A percentile compares a stretch with the other conserved stretches of the same genome.
Conservation (phyloP, 768 basidiomycete species). For the Pleurotus sapidus region DNA sequence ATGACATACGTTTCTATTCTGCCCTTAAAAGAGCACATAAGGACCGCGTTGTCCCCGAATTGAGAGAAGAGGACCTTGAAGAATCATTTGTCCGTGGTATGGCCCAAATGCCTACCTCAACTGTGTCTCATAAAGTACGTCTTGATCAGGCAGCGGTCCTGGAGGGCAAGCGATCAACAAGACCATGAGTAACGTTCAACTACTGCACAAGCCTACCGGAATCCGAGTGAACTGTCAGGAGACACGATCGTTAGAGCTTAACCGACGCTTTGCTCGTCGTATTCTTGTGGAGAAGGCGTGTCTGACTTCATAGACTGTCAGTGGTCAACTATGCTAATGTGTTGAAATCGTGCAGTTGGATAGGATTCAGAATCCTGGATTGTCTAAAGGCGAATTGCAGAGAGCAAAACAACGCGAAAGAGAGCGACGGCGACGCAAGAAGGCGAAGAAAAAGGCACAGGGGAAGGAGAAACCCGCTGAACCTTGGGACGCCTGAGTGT, state of each 20-base stretch:
- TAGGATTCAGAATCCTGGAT: conserved; percentile 66
- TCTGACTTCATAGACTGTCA: conserved; percentile 21
- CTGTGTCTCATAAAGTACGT: not conserved
- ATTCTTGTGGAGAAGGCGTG: conserved; percentile 74
- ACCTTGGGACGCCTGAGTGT: conserved; percentile 3
- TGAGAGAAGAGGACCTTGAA: conserved; percentile 79
- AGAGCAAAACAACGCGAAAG: conserved; percentile 75
- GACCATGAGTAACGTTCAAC: conserved; percentile 86
- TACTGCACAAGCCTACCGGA: conserved; percentile 86
- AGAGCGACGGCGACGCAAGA: conserved; percentile 72
- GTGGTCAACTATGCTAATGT: conserved; percentile 16
- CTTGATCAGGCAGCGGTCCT: conserved; percentile 72
- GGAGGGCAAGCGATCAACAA: conserved; percentile 99
- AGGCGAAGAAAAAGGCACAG: conserved; percentile 66
- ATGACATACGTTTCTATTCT: conserved; percentile 52
- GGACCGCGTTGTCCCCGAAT: conserved; percentile 58
- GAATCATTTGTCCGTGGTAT: conserved; percentile 86
- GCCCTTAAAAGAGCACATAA: conserved; percentile 69
- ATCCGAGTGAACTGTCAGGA: conserved; percentile 86
- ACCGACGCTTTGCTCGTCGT: conserved; percentile 74
- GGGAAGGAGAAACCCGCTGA: conserved; percentile 22
- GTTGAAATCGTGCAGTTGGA: conserved; percentile 53
- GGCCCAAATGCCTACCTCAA: conserved; percentile 8
- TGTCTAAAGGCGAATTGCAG: conserved; percentile 67
- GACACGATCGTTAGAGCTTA: conserved; percentile 79